These are phyloP conservation scores for Tolypocladium tropicale DNA, from an alignment of 2,329 filamentous ascomycete species.

Conservation along the genomic window DNA sequence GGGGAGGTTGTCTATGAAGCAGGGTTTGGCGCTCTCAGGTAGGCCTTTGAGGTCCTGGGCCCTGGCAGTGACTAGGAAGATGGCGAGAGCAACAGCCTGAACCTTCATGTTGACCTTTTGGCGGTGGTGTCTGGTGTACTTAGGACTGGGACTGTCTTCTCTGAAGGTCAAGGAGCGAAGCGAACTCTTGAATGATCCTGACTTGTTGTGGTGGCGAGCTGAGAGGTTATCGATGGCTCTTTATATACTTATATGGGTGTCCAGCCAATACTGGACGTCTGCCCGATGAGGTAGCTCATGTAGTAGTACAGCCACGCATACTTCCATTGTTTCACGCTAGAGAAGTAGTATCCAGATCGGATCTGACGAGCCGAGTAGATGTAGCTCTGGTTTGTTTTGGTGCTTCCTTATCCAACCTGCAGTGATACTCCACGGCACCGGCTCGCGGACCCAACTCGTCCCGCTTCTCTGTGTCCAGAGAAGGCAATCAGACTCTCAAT, in stretches of 20 bases:
- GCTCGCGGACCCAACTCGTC: too few species aligned
- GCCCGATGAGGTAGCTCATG: neutral
- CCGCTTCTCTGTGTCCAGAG: too few species aligned
- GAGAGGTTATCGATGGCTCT: neutral
- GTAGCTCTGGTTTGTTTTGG: neutral
- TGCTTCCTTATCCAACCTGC: neutral
- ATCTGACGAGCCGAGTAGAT: neutral
- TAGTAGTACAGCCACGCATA: neutral
- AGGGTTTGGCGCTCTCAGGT: neutral
- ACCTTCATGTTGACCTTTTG: neutral
- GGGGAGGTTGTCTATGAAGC: neutral
- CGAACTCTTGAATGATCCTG: neutral
- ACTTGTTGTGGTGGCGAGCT: neutral
- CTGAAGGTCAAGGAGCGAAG: neutral
- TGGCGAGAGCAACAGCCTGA: neutral
- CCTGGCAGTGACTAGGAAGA: neutral
- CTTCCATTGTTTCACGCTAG: neutral
- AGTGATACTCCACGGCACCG: too few species aligned
- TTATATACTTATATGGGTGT: neutral
- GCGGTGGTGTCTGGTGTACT: neutral
- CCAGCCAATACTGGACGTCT: neutral
- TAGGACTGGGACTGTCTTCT: neutral
- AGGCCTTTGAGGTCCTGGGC: neutral
- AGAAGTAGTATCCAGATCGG: neutral
- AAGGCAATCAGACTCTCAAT: too few species aligned